These are phyloP conservation scores for Porphyra umbilicalis DNA, from an alignment of 31 red algal species.

Conservation along the genomic window DNA sequence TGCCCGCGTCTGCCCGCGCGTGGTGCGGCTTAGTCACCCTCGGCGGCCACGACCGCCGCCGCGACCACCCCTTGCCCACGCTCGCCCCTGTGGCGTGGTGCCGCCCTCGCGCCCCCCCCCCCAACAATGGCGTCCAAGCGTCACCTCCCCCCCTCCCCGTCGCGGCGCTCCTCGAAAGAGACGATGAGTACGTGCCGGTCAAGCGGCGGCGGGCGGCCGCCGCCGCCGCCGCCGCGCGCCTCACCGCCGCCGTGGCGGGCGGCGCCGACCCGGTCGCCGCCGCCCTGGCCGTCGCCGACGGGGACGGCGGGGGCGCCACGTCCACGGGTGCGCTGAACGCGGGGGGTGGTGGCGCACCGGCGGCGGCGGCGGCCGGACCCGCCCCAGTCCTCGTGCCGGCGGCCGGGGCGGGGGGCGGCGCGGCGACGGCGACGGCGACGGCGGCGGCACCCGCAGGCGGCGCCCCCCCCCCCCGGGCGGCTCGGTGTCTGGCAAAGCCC, in stretches of 20 bases:
- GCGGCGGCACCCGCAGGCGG: not conserved
- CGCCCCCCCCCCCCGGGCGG: too few species aligned
- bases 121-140: not conserved
- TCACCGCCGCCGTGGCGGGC: not conserved
- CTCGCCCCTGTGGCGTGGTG: too few species aligned
- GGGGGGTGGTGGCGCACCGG: not conserved
- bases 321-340: too few species aligned
- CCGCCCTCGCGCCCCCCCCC: too few species aligned
- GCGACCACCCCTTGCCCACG: too few species aligned
- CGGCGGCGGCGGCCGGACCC: not conserved
- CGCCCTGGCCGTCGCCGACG: not conserved
- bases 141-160: not conserved
- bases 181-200: conserved; percentile 53
- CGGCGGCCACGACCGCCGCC: too few species aligned
- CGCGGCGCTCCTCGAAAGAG: not conserved
- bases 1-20: too few species aligned
- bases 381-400: not conserved
- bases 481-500: not conserved
- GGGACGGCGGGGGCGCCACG: too few species aligned
- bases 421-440: not conserved
- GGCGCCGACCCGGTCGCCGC: not conserved
- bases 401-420: not conserved
- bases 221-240: conserved; percentile 9
- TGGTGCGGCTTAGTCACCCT: too few species aligned
- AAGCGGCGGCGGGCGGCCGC: conserved; percentile 35